Percentiles rank a stretch among this genome's conserved stretches.
Conservation (phyloP, 352 stramenopile species). For the Globisporangium paddicum region DNA sequence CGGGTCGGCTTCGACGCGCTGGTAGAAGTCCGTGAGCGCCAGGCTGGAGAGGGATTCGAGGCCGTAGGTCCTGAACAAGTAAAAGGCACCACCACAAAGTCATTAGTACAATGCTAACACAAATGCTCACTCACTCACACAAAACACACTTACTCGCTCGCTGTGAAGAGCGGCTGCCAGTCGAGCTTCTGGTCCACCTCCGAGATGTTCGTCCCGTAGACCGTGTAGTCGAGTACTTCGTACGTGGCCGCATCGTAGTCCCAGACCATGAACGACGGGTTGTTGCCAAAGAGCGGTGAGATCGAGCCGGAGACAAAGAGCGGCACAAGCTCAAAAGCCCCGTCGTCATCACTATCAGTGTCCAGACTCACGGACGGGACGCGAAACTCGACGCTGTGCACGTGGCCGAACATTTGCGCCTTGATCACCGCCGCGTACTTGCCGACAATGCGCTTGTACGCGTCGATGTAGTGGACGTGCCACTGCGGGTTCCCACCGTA, state of each 20-base stretch:
- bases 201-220: slow-evolving; percentile 77
- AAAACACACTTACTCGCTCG: slow-evolving; percentile 23
- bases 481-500: slow-evolving; percentile 80
- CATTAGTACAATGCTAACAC: background rate
- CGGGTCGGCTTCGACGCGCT: slow-evolving; percentile 40
- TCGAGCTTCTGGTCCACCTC: slow-evolving; percentile 24
- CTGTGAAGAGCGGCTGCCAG: slow-evolving; percentile 54
- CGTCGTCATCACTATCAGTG: slow-evolving; percentile 6
- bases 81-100: background rate
- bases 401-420: slow-evolving; percentile 88
- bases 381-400: slow-evolving; percentile 91
- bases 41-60: slow-evolving; percentile 40
- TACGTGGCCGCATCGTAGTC: slow-evolving; percentile 62
- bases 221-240: slow-evolving; percentile 64
- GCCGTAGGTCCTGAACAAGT: slow-evolving; percentile 34
- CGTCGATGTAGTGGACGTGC: slow-evolving; percentile 77
- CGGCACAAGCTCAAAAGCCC: slow-evolving; percentile 40
- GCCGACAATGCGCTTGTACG: slow-evolving; percentile 74
- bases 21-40: slow-evolving; percentile 39
- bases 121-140: background rate
- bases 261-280: slow-evolving; percentile 90
- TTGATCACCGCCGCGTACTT: slow-evolving; percentile 66
- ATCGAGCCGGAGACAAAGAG: slow-evolving; percentile 80
- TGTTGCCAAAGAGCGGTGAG: slow-evolving; percentile 88
- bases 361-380: slow-evolving; percentile 25